Base-by-base conservation (phyloP, 352 stramenopile species). In the Pythium periplocum region DNA sequence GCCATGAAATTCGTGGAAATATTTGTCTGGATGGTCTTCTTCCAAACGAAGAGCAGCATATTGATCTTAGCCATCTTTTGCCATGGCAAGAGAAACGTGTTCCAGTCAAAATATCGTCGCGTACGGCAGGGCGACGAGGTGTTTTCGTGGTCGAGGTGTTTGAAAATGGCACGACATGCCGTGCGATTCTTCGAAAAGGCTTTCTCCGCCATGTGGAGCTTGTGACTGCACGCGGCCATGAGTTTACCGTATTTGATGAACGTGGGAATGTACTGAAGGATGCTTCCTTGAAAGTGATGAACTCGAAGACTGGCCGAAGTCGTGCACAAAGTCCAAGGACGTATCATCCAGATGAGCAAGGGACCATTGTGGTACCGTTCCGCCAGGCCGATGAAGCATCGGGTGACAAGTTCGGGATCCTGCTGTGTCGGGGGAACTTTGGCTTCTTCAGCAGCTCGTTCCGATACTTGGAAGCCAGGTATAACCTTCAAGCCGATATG, bases 61-160 rank as follows among this genome's bases (percentile, higher is more conserved):
- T 87, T 26, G 66, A 85, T 53, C 49, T 84, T 10, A 83, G 60
- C 17, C 66, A 83, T 44, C 47, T 86, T 17, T 60, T 55, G 4
- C 49, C 62, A 34, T 81, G 69, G 62, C 73, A 85, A 60, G 64
- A 79, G 51, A 58, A 57, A 1, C 59, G 66, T 9, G 51, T 87
- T 44, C 55, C 64, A 3, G 61, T 80, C 17, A 51, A 59, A 31
- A 30, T 59, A 4, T 33, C 51, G 11, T 38, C 51, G 17, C 41
- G 11, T 1, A 35, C 57, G 5, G 39, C 35, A 8, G 51, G 51
- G 2, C 51, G 47, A 47, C 77, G 74, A 36, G 74, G 77, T 10
- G 67, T 86, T 5, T 87, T 79, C 47, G 69, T 87, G 8, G 73
- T 87, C 4, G 76, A 87, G 59, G 61, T 87, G 6, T 71, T 87